Evolutionary conservation across 441 rosid species (phyloP), one percentile per base, ranked within the genome.

Genomic region (Populus hybrid): DNA sequence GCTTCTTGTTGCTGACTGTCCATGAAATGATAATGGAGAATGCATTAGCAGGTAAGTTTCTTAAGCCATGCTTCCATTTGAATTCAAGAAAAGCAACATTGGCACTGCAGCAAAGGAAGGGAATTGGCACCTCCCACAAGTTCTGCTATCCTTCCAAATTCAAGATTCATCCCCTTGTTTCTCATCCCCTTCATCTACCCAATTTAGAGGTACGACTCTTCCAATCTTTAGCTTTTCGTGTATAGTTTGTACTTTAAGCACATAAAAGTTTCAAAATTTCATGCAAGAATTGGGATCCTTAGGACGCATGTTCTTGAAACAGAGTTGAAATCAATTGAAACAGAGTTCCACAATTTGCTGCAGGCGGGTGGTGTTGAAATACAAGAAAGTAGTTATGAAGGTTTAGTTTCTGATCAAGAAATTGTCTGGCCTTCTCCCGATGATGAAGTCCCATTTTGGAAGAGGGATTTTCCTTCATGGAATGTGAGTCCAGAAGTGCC

Each of bases 361-460:
- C 81, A 57, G 24, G 76, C 30, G 10, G 63, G 63, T 57, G 23
- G 63, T 76, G 74, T 72, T 26, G 76, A 46, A 36, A 77, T 23
- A 36, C 72, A 24, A 63, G 73, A 50, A 68, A 65, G 59, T 69
- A 57, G 63, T 6, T 69, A 61, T 3, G n/a, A 54, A 26, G 73
- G 50, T 69, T 74, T 63, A 73, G 63, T 61, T 64, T 54, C 70
- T 38, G 59, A 76, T 38, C 36, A 81, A 50, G 10, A 57, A 20
- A 28, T 77, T 61, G 77, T 70, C 23, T 89, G 90, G 92, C 87
- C 90, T 78, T 82, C 88, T 74, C 85, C 89, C 67, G 69, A 38
- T 69, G 90, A 87, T 79, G 84, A 83, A 80, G 69, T 80, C 63
- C 90, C 88, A 26, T 89, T 89, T 78, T 89, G 90, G 89, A 85